Percentiles rank a stretch among this genome's conserved stretches.
phyloP scores from a whole-genome alignment of 345 rosid genomes.

The Arabis alpina region DNA sequence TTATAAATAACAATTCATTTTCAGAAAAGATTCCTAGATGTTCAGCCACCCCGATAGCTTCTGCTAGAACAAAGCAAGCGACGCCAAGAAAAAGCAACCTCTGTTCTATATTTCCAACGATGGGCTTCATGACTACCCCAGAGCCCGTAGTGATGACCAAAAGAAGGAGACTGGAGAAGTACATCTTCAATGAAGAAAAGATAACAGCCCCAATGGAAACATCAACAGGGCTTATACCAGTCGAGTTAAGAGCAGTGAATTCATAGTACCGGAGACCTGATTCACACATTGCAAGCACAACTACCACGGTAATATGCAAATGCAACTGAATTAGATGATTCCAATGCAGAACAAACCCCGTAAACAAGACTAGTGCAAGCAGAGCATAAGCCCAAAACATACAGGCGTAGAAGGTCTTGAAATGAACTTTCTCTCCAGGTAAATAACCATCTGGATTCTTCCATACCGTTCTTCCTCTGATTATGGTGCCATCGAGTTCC shows the following conservation, averaged over 20 bases:
- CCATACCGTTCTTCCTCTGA: slow-evolving; percentile 83
- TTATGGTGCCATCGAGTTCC: slow-evolving; percentile 59
- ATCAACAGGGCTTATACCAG: slow-evolving; percentile 66
- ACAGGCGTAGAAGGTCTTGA: slow-evolving; percentile 65
- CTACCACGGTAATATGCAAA: slow-evolving; percentile 71
- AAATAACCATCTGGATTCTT: slow-evolving; percentile 79
- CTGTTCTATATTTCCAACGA: slow-evolving; percentile 71
- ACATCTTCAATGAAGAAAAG: slow-evolving; percentile 70
- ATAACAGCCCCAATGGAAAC: slow-evolving; percentile 75
- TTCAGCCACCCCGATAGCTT: slow-evolving; percentile 59
- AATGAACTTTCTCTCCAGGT: slow-evolving; percentile 85
- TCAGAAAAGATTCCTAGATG: too few species aligned
- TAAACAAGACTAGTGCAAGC: slow-evolving; percentile 72
- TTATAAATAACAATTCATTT: too few species aligned
- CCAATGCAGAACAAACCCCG: slow-evolving; percentile 71
- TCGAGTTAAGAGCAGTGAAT: slow-evolving; percentile 65
- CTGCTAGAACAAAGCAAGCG: slow-evolving; percentile 64
- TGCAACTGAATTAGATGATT: slow-evolving; percentile 76
- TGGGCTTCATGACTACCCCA: slow-evolving; percentile 71
- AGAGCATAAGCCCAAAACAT: slow-evolving; percentile 77
- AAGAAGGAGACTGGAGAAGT: slow-evolving; percentile 74
- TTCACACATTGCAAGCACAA: slow-evolving; percentile 85
- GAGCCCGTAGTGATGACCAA: slow-evolving; percentile 82
- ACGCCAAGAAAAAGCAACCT: slow-evolving; percentile 66
- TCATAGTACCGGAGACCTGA: slow-evolving; percentile 70